Evolutionary conservation across 1,284 basidiomycete genomes (phyloP), one percentile per base, ranked within the genome.

Genomic region (Schizophyllum amplum): DNA sequence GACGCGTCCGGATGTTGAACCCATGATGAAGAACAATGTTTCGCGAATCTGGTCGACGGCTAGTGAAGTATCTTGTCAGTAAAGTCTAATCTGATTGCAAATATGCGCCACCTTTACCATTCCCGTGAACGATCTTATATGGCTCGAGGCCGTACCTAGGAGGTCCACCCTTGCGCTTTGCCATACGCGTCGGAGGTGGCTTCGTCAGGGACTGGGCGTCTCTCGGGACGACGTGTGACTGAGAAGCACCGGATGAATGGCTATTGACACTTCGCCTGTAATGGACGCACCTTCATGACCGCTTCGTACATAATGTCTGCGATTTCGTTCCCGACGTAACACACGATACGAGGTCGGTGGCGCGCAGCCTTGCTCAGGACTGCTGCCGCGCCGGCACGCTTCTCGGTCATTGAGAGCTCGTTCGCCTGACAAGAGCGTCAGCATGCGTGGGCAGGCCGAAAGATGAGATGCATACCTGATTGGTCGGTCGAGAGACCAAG

Each of bases 291-390:
- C 17, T 62, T 56, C 3, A 63, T 51, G n/a, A 74, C 58, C 20
- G 67, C 63, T 7, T 66, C 65, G 55, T 78, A 77, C 56, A 83
- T 76, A 5, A 73, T 71, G 33, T 81, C 76, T 69, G 86, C 86
- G 26, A 91, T 90, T 33, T 77, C 79, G 57, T 88, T 79, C 0
- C 89, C 89, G 4, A 90, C 83, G 63, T 90, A 88, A 62, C 86
- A 87, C 0, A 89, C 77, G 4, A 87, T 71, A 1, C 72, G 72
- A 0, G 89, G 89, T 1, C 75, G 75, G 59, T 75, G 74, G n/a
- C 62, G 67, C 0, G 69, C 62, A 24, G 92, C 69, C 65, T 90
- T 92, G 4, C 59, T 60, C 0, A 89, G 71, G 4, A 93, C 71
- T 0, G 62, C 55, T 0, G 77, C 75, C 0, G 83, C 82, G 4